Base-by-base conservation (phyloP, 2,329 filamentous ascomycete species). In the Xylariaceae sp. region DNA sequence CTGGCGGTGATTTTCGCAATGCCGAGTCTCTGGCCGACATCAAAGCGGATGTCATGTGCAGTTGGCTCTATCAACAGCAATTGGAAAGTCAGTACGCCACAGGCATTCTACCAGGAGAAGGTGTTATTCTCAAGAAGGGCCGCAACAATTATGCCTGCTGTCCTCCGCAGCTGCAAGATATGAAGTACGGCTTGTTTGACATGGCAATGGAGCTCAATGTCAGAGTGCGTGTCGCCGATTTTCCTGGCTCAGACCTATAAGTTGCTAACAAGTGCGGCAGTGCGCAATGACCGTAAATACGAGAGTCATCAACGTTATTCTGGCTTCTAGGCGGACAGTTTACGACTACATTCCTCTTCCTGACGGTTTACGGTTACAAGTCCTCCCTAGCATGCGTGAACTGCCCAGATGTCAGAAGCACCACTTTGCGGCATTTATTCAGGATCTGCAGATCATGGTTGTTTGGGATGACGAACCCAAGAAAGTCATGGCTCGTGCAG, bases 241-340 rank as follows among this genome's bases (percentile, higher is more conserved):
- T 28, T 28, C 22, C 22, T 28, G 4, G 22, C 7, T 28, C 17
- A 40, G 3, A 5, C 18, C 2, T 31, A 51, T 28, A 19, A 14
- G n/a, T 17, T 9, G 22, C 56, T 63, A 43, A 65, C 31, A n/a
- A 13, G 31, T 22, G 22, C n/a, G 45, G 19, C 43, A 86, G 80
- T 82, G 78, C 60, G 84, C 84, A 46, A 85, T 88, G 78, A 88
- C 85, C 3, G 75, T 87, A 57, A 85, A 82, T 63, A 87, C 84
- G 3, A 75, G 78, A 53, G 78, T 87, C 39, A 83, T 87, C 61
- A 79, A 81, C 57, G 74, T 84, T 28, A 77, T 88, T 56, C 70
- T 87, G 6, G 63, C 63, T 41, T 66, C 69, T 28, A 62, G 66
- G 3, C 70, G 77, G 51, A 69, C 74, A 45, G 75, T 72, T 42